phyloP scores from a whole-genome alignment of 768 basidiomycete species.

The Podaxis carcinomalis region DNA sequence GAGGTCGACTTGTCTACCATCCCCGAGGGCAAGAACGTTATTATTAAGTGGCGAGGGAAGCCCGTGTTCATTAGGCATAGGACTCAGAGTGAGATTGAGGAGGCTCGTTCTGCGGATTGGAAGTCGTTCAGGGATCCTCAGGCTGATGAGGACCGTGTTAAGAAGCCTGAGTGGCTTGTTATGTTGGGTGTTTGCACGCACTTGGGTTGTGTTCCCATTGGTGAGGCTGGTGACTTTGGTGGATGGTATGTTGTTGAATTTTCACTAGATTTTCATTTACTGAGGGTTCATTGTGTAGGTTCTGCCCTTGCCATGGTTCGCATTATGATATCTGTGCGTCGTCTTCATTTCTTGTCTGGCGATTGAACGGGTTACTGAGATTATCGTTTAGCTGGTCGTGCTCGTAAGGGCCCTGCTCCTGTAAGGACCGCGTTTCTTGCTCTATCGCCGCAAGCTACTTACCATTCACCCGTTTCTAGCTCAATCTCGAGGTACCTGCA shows the following conservation, averaged over 20 bases:
- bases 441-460: conserved; percentile 7
- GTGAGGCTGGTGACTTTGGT: conserved; percentile 94
- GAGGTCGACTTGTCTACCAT: conserved; percentile 88
- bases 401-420: conserved; percentile 95
- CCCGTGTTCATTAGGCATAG: conserved; percentile 99
- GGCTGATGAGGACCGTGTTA: conserved; percentile 79
- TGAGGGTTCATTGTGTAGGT: conserved; percentile 38
- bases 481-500: conserved; percentile 91
- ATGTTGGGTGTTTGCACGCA: conserved; percentile 96
- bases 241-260: conserved; percentile 70
- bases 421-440: conserved; percentile 40
- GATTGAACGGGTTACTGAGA: conserved; percentile 11
- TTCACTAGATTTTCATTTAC: neutral
- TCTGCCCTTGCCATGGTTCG: conserved; percentile 99
- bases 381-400: conserved; percentile 70
- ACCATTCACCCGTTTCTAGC: conserved; percentile 34
- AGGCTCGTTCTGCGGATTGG: conserved; percentile 83
- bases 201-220: conserved; percentile 97
- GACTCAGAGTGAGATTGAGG: conserved; percentile 85
- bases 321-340: conserved; percentile 92
- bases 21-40: conserved; percentile 95
- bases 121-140: conserved; percentile 90
- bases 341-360: neutral
- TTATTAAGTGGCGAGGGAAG: conserved; percentile 99
- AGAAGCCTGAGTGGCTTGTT: conserved; percentile 96